Percentiles rank a stretch among this genome's conserved stretches.
These are phyloP conservation scores for Microcyclospora pomicola DNA, from an alignment of 2,329 filamentous ascomycete genomes.

Conservation along the genomic window DNA sequence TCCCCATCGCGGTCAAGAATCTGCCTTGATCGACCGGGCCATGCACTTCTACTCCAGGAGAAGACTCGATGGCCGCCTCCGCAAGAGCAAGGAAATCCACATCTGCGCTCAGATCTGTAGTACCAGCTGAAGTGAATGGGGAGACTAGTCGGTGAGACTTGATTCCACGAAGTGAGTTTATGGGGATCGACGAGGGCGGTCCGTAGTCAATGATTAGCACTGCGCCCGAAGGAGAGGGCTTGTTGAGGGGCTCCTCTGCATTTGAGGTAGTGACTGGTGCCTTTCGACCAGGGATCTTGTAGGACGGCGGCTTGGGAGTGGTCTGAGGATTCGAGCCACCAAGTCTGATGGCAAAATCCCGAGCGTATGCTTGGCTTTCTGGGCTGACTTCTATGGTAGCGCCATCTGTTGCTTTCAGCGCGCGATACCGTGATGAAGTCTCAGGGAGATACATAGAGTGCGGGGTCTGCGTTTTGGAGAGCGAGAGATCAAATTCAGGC, in stretches of 20 bases:
- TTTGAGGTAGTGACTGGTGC: conserved; percentile 15
- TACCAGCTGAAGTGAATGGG: conserved; percentile 65
- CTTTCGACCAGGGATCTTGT: conserved; percentile 11
- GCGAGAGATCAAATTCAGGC: conserved; percentile 77
- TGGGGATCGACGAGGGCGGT: conserved; percentile 60
- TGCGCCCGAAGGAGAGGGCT: conserved; percentile 57
- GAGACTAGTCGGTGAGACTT: conserved; percentile 60
- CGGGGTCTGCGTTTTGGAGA: conserved; percentile 61
- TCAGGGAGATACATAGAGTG: conserved; percentile 77
- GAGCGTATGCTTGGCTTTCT: conserved; percentile 65
- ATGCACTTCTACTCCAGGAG: conserved; percentile 74
- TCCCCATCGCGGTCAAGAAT: conserved; percentile 72
- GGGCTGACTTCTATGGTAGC: conserved; percentile 83
- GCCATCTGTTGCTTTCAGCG: conserved; percentile 51
- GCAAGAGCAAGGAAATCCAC: conserved; percentile 85
- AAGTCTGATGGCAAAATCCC: conserved; percentile 73
- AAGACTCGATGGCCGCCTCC: conserved; percentile 63
- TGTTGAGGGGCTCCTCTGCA: conserved; percentile 28
- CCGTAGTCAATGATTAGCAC: conserved; percentile 96
- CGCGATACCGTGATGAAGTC: conserved; percentile 63
- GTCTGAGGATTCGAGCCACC: conserved; percentile 43
- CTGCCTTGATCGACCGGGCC: conserved; percentile 75
- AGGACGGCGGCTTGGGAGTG: conserved; percentile 5
- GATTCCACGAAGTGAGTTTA: conserved; percentile 86
- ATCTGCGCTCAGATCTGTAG: conserved; percentile 80